These are phyloP conservation scores for Usnea hakonensis DNA, from an alignment of 495 filamentous ascomycete species.

Conservation along the genomic window DNA sequence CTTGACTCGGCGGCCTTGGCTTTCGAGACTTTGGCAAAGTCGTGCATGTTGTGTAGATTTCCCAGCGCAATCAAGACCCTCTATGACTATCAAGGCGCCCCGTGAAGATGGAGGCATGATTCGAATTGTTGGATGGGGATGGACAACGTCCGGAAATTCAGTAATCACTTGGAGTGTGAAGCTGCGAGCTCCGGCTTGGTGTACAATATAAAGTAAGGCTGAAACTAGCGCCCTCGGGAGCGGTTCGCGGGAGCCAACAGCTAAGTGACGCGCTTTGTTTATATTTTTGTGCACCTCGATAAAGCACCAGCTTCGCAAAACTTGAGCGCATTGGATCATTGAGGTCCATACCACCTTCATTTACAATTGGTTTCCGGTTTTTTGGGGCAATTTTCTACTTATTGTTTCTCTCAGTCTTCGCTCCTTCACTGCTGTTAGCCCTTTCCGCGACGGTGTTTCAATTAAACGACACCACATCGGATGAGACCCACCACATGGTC, in stretches of 20 bases:
- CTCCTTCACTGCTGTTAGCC: neutral
- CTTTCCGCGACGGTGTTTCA: neutral
- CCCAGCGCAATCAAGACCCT: conserved; percentile 88
- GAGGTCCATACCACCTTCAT: neutral
- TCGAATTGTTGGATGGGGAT: neutral
- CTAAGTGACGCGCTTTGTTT: conserved; percentile 3
- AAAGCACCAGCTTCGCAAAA: too few species aligned
- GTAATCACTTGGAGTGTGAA: neutral
- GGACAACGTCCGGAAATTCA: neutral
- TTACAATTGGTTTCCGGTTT: neutral
- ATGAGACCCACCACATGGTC: neutral
- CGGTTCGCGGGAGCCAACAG: neutral
- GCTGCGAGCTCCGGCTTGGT: neutral
- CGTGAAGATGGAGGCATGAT: conserved; percentile 30
- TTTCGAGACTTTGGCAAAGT: conserved; percentile 55
- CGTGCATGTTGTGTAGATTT: conserved; percentile 89
- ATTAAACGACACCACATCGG: neutral
- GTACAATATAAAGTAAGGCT: neutral
- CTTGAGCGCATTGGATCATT: neutral
- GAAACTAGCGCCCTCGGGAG: conserved; percentile 3
- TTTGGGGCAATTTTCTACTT: neutral
- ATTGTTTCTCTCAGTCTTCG: neutral
- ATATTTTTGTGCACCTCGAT: neutral
- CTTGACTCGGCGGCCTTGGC: conserved; percentile 55
- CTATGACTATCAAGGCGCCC: conserved; percentile 79